Percentiles rank a stretch among this genome's conserved stretches.
phyloP scores from a whole-genome alignment of 2,329 filamentous ascomycete species.

The Aspergillus clavatus region DNA sequence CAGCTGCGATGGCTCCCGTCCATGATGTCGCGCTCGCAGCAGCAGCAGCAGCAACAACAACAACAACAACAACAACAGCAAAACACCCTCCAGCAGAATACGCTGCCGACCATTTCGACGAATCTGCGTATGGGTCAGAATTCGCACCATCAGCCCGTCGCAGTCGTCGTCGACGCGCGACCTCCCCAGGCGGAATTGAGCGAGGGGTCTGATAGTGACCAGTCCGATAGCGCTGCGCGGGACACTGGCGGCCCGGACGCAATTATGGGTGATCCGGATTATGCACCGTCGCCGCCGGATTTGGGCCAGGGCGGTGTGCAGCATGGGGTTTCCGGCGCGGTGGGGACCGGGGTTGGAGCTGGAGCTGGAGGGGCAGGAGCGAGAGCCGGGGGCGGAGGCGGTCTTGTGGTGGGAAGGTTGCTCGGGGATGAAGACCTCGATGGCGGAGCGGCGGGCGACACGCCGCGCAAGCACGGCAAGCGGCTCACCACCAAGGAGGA shows the following conservation, averaged over 20 bases:
- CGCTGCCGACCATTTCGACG: constrained; percentile 17
- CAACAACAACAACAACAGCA: too few relatives aligned
- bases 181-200: constrained; percentile 8
- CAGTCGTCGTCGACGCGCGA: constrained; percentile 14
- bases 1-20: constrained; percentile 25
- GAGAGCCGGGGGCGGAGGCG: constrained; percentile 2
- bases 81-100: too few relatives aligned
- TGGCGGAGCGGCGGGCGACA: constrained; percentile 11
- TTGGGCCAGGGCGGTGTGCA: constrained; percentile 1
- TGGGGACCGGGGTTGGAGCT: constrained; percentile 1
- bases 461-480: constrained; percentile 32
- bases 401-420: constrained; percentile 4
- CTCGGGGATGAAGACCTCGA: constrained; percentile 11
- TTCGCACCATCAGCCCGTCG: constrained; percentile 7
- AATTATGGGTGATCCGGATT: constrained; percentile 14
- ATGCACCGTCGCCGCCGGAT: constrained; percentile 13
- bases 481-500: constrained; percentile 39
- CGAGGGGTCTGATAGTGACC: constrained; percentile 15
- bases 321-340: not conserved
- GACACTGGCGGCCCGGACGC: constrained; percentile 8
- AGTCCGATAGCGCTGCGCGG: constrained; percentile 10
- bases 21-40: constrained; percentile 17
- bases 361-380: constrained; percentile 4
- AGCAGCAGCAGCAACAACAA: too few relatives aligned
- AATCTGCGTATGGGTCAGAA: constrained; percentile 12